Percentiles rank a stretch among this genome's conserved stretches.
phyloP scores from a whole-genome alignment of 2,329 filamentous ascomycete species.

The Zasmidium citrigriseum region DNA sequence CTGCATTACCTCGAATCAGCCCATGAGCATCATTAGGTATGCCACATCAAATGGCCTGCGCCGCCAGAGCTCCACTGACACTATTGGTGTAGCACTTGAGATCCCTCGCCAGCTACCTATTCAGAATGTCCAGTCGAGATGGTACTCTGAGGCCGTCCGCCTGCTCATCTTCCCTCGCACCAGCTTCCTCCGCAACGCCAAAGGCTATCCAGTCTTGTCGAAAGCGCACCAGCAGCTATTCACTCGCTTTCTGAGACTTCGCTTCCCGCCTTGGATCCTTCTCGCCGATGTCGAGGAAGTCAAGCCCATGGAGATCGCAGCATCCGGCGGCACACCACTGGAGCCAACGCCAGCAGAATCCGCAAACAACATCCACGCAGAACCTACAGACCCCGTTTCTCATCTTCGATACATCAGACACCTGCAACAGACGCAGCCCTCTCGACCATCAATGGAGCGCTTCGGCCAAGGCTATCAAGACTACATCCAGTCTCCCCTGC shows the following conservation, averaged over 20 bases:
- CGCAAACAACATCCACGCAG: slow-evolving; percentile 43
- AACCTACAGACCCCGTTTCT: slow-evolving; percentile 54
- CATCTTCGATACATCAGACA: slow-evolving; percentile 82
- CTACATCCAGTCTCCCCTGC: slow-evolving; percentile 91
- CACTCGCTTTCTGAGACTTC: slow-evolving; percentile 58
- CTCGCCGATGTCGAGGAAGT: slow-evolving; percentile 60
- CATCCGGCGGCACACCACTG: slow-evolving; percentile 3
- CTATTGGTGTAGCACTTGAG: slow-evolving; percentile 51
- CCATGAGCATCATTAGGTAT: neutral
- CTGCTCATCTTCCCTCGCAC: slow-evolving; percentile 55
- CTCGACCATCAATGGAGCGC: slow-evolving; percentile 62
- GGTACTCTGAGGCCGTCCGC: slow-evolving; percentile 65
- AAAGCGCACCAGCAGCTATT: slow-evolving; percentile 61
- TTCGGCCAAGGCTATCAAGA: slow-evolving; percentile 81
- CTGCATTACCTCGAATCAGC: neutral
- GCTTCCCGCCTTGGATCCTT: slow-evolving; percentile 61
- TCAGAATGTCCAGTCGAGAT: slow-evolving; percentile 57
- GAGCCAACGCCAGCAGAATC: slow-evolving; percentile 71
- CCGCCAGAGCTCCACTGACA: neutral
- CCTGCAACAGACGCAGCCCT: slow-evolving; percentile 78
- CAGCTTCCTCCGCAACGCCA: slow-evolving; percentile 59
- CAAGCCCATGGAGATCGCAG: neutral
- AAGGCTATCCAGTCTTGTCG: slow-evolving; percentile 60
- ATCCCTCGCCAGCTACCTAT: slow-evolving; percentile 62
- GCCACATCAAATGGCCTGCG: neutral